A percentile compares a stretch with the other conserved stretches of the same genome.
Evolutionary conservation across 257 asterid species (phyloP).

Genomic region (Solanum paucissectum): DNA sequence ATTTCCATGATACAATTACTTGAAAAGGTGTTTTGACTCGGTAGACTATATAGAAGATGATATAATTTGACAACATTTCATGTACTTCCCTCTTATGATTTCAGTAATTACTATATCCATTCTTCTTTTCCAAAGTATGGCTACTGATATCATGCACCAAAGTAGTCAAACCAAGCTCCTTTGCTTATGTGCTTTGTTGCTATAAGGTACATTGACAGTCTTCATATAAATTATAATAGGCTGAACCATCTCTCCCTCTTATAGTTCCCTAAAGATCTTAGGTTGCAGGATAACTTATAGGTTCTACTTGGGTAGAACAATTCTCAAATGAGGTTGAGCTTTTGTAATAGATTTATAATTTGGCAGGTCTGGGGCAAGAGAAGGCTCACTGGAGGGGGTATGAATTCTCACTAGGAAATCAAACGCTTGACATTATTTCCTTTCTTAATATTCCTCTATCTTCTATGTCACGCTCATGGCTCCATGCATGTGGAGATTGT

Average conservation of each 20-base stretch:
- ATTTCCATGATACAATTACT: background rate
- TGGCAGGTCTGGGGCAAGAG: background rate
- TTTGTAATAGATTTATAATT: background rate
- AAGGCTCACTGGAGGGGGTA: background rate
- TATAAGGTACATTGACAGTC: background rate
- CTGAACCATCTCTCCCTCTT: background rate
- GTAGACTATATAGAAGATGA: background rate
- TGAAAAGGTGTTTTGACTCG: background rate
- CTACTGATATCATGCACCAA: background rate
- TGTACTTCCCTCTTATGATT: background rate
- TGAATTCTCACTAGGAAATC: background rate
- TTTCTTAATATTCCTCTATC: constrained; percentile 11
- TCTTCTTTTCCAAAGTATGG: background rate
- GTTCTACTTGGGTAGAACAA: background rate
- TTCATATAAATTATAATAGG: background rate
- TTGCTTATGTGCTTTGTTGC: background rate
- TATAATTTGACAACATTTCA: background rate
- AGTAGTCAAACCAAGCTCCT: background rate
- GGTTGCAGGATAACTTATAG: background rate
- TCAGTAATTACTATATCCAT: background rate
- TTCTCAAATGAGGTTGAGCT: background rate
- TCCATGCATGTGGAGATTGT: constrained; percentile 71
- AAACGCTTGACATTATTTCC: constrained; percentile 34
- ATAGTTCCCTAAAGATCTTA: background rate
- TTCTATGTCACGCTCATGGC: constrained; percentile 29